Evolutionary conservation across 2,329 filamentous ascomycete genomes (phyloP), one percentile per base, ranked within the genome.

Genomic region (Colletotrichum cuscutae): DNA sequence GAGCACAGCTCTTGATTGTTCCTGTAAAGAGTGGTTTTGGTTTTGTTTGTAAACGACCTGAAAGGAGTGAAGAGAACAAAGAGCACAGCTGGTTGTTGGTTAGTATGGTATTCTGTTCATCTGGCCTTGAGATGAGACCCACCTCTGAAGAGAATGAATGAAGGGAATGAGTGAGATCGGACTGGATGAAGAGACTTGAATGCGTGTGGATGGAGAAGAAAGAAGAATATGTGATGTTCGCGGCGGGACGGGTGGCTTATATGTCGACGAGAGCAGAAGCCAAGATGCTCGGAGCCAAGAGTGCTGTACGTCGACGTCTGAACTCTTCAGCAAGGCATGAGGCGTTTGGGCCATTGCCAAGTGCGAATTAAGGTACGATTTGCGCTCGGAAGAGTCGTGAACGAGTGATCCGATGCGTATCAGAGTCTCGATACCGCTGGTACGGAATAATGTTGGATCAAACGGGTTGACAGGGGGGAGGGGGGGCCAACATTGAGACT

Each of bases 61-160:
- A 66, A 85, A 85, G 79, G 83, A 85, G 77, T 81, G 82, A 83
- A 84, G 78, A 74, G 80, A 84, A 85, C 81, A 83, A 81, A 79
- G 85, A 87, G 85, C 85, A 85, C 85, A 86, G 85, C 85, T 87
- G 75, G 73, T 68, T 68, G 66, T 32, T 61, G 28, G 54, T 70
- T 71, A 76, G 80, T 76, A 62, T 59, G 65, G 53, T 32, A 65
- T 56, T 49, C 13, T 42, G 13, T 52, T 35, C 52, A 63, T 30
- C 49, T 53, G 32, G 57, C 30, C 65, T 54, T 30, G 32, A 57
- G 49, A 52, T 42, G n/a, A 24, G 26, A 13, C 82, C 80, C 79
- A 86, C 85, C 85, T 86, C 84, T 84, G 81, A 81, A 84, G 78
- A 77, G 80, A 86, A 83, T 81, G 83, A 85, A 84, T 83, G 82